Conservation (phyloP, 176 grass and related monocot genomes). For the Eragrostis curvula region DNA sequence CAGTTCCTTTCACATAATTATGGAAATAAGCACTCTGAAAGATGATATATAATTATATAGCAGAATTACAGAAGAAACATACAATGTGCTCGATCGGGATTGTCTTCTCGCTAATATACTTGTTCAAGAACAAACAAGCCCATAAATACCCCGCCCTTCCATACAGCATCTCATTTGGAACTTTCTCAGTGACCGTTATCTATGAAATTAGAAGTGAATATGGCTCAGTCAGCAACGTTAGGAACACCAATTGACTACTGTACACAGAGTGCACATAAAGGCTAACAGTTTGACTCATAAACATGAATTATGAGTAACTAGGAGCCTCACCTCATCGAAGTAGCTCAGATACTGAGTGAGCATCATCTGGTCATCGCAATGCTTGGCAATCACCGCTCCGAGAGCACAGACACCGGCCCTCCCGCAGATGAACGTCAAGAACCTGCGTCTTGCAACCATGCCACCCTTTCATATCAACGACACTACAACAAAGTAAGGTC, state of each 20-base stretch:
- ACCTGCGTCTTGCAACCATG: conserved; percentile 57
- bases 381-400: conserved; percentile 70
- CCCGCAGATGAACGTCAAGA: conserved; percentile 90
- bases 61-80: background rate
- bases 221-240: background rate
- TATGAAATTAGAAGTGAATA: conserved; percentile 33
- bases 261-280: background rate
- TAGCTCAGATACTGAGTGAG: conserved; percentile 67
- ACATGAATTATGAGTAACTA: background rate
- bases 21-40: background rate
- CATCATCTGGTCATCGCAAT: conserved; percentile 50
- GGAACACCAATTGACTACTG: background rate
- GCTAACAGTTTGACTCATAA: background rate
- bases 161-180: conserved; percentile 81
- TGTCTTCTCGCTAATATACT: conserved; percentile 63
- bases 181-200: conserved; percentile 70
- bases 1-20: conserved; percentile 9
- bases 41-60: background rate
- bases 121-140: conserved; percentile 95
- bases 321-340: conserved; percentile 73
- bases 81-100: conserved; percentile 65
- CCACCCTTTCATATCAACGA: conserved; percentile 30
- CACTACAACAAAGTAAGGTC: conserved; percentile 9
- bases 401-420: conserved; percentile 83
- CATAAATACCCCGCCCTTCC: conserved; percentile 93